Base-by-base conservation (phyloP, 2,329 filamentous ascomycete species). In the Cucurbitaria berberidis region DNA sequence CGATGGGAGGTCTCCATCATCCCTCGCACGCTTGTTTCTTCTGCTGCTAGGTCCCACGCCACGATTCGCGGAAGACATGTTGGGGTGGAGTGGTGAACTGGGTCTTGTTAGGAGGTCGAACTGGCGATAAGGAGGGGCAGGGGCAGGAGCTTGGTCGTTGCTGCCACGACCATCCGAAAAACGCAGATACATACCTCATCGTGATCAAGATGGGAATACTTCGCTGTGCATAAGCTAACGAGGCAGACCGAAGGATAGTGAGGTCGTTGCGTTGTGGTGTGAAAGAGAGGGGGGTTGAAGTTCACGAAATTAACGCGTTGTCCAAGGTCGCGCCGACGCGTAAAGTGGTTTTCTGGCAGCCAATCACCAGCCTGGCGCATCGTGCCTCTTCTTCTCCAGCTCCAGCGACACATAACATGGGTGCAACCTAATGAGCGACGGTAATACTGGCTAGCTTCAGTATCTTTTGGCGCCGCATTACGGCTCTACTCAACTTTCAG, bases 21-120 rank as follows among this genome's bases (percentile, higher is more conserved):
- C 87, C 76, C 87, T 82, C 30, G 82, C 80, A 66, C 87, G 83
- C 75, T 89, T 89, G 59, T 89, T 89, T 55, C 85, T 81, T 57
- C 81, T 77, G 60, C 78, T 82, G 59, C 78, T 66, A 47, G 77
- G 78, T 16, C 77, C 76, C 51, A 83, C 74, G 47, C 91, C 90
- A 64, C 91, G 86, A 77, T 96, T 96, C 67, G 88, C 91, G 61
- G 92, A 93, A 55, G 88, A 86, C 81, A 90, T 89, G 77, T 87
- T 91, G 65, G 87, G 83, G 76, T 89, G 87, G 56, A 96, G 83
- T 73, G 93, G 92, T 74, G 91, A 96, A 81, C 90, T 96, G 71
- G 26, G 16, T 41, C 43, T 30, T 60, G 64, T 69, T 53, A 69
- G 62, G 30, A 35, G 39, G 27, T 34, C 53, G 58, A 44, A 53